Conservation (phyloP, 2,329 filamentous ascomycete species). For the Monosporascus cannonballus region DNA sequence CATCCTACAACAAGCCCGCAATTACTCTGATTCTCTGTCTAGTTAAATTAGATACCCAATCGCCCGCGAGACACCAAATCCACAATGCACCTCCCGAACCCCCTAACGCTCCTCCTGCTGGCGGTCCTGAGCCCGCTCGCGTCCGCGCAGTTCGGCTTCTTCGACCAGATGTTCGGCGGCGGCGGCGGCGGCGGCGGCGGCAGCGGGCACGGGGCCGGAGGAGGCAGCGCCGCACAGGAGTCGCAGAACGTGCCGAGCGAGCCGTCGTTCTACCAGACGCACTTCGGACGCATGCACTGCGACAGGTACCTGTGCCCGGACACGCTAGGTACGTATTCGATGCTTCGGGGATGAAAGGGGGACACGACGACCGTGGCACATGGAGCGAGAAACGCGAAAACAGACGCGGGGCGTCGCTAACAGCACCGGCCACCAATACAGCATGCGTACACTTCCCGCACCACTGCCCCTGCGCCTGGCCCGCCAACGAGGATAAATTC, state of each 20-base stretch:
- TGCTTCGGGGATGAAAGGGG: neutral
- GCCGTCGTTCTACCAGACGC: slow-evolving; percentile 60
- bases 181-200: slow-evolving; percentile 32
- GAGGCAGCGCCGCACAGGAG: slow-evolving; percentile 37
- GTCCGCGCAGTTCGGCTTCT: slow-evolving; percentile 88
- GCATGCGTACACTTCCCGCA: slow-evolving; percentile 95
- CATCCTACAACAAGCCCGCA: too few relatives aligned
- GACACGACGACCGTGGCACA: too few relatives aligned
- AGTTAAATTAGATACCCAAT: too few relatives aligned
- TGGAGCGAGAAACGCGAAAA: too few relatives aligned
- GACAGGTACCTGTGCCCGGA: slow-evolving; percentile 91
- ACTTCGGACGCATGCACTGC: slow-evolving; percentile 62
- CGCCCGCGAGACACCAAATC: neutral
- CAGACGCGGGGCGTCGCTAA: too few relatives aligned
- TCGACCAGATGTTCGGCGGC: slow-evolving; percentile 91
- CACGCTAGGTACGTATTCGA: slow-evolving; percentile 52
- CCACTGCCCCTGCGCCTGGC: slow-evolving; percentile 90
- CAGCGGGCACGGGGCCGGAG: slow-evolving; percentile 16
- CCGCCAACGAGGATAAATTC: slow-evolving; percentile 69
- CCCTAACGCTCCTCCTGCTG: slow-evolving; percentile 39
- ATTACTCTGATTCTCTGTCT: too few relatives aligned
- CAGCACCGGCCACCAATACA: slow-evolving; percentile 6
- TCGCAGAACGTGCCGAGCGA: slow-evolving; percentile 81
- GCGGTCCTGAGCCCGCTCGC: slow-evolving; percentile 54
- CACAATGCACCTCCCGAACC: slow-evolving; percentile 26